phyloP scores from a whole-genome alignment of 1,284 basidiomycete species.

The Melampsora americana region DNA sequence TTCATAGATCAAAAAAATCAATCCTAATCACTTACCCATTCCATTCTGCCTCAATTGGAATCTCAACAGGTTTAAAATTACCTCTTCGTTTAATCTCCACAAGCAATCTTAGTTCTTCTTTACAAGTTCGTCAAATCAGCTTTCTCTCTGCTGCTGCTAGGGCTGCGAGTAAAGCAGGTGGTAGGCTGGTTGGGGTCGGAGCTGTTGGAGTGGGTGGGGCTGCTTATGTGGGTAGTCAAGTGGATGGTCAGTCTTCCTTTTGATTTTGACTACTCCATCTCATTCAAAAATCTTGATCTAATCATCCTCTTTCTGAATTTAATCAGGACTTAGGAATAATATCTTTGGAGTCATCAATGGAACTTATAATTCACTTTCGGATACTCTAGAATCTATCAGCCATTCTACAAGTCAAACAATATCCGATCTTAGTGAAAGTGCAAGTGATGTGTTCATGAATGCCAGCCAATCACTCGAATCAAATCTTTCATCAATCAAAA shows the following conservation, averaged over 20 bases:
- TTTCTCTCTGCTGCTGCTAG: conserved; percentile 32
- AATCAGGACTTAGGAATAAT: neutral
- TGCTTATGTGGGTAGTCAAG: conserved; percentile 36
- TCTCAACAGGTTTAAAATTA: conserved; percentile 6
- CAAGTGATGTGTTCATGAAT: neutral
- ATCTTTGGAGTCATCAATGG: neutral
- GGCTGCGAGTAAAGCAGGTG: conserved; percentile 1
- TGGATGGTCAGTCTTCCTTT: conserved; percentile 40
- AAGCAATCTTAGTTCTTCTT: neutral
- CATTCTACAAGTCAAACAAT: neutral
- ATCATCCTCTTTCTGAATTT: neutral
- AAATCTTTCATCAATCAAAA: conserved; percentile 1
- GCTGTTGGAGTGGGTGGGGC: conserved; percentile 29
- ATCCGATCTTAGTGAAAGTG: neutral
- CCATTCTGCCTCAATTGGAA: conserved; percentile 7
- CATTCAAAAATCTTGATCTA: neutral
- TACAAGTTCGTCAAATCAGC: conserved; percentile 25
- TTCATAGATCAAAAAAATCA: too few relatives aligned
- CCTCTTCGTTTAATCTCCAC: conserved; percentile 23
- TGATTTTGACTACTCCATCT: conserved; percentile 12
- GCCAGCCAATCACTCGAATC: neutral
- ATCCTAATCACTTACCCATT: neutral
- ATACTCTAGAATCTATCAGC: neutral
- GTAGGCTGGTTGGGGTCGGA: conserved; percentile 29
- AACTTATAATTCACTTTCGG: neutral